Evolutionary conservation across 1,284 basidiomycete species (phyloP).

Genomic region (Golubevia sp.): DNA sequence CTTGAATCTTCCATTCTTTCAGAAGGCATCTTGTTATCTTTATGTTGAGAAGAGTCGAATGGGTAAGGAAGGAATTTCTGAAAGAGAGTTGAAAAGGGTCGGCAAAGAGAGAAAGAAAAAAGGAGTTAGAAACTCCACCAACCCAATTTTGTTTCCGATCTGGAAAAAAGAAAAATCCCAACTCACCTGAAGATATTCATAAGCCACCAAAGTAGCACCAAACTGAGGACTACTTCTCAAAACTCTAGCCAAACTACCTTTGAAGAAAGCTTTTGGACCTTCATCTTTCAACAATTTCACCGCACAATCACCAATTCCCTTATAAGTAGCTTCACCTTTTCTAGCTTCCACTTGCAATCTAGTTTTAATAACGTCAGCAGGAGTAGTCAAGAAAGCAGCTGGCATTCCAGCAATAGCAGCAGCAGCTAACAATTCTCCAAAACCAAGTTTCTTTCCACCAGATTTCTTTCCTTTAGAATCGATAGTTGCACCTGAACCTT

Average conservation of each 20-base stretch:
- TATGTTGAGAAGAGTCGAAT: conserved; percentile 13
- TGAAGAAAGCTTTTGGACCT: conserved; percentile 54
- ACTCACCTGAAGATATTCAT: conserved; percentile 48
- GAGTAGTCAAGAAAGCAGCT: conserved; percentile 58
- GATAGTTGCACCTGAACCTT: conserved; percentile 15
- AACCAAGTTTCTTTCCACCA: conserved; percentile 49
- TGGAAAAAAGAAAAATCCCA: too few relatives aligned
- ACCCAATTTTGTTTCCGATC: too few relatives aligned
- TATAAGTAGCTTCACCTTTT: conserved; percentile 58
- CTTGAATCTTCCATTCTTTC: conserved; percentile 1
- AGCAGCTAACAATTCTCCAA: conserved; percentile 50
- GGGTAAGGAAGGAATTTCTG: conserved; percentile 22
- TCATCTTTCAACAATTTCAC: conserved; percentile 49
- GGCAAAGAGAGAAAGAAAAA: neutral
- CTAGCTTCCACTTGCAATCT: conserved; percentile 58
- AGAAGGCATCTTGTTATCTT: neutral
- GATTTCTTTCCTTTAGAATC: neutral
- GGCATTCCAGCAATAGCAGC: conserved; percentile 57
- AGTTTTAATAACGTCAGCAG: conserved; percentile 60
- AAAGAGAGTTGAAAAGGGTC: neutral
- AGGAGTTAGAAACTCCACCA: conserved; percentile 1
- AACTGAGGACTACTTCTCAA: conserved; percentile 55
- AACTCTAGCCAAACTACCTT: conserved; percentile 54
- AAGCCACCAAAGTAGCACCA: conserved; percentile 58
- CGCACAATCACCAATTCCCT: conserved; percentile 51